A percentile compares a stretch with the other conserved stretches of the same genome.
phyloP scores from a whole-genome alignment of 202 grass and related monocot species.

The Setaria italica region DNA sequence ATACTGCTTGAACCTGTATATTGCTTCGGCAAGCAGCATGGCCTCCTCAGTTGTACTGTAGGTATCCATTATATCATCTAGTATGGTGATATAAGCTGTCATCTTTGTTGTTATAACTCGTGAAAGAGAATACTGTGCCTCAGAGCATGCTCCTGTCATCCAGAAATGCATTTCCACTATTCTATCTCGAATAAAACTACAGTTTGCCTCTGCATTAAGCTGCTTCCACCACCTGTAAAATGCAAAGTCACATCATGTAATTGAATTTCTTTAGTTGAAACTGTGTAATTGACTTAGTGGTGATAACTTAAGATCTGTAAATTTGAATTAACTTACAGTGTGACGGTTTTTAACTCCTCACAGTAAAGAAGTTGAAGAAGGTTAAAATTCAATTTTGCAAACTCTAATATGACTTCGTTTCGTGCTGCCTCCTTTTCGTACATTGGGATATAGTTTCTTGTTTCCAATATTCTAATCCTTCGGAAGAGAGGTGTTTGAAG shows the following conservation, averaged over 20 bases:
- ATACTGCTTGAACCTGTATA: slow-evolving; percentile 5
- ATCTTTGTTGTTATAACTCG: slow-evolving; percentile 49
- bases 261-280: background rate
- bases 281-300: background rate
- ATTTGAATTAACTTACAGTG: slow-evolving; percentile 36
- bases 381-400: slow-evolving; percentile 70
- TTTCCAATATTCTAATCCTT: slow-evolving; percentile 52
- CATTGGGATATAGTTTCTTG: slow-evolving; percentile 50
- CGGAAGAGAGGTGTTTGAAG: slow-evolving; percentile 53
- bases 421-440: slow-evolving; percentile 39
- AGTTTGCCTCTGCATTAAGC: slow-evolving; percentile 1
- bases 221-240: slow-evolving; percentile 59
- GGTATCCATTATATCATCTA: slow-evolving; percentile 51
- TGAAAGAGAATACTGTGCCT: slow-evolving; percentile 30
- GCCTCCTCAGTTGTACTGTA: slow-evolving; percentile 39
- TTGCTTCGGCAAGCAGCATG: slow-evolving; percentile 30
- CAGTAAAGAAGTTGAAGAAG: slow-evolving; percentile 53
- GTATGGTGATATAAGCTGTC: slow-evolving; percentile 15
- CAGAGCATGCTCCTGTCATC: slow-evolving; percentile 39
- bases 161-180: slow-evolving; percentile 62
- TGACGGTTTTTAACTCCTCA: slow-evolving; percentile 53
- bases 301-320: background rate
- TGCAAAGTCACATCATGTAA: background rate
- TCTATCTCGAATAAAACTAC: slow-evolving; percentile 47
- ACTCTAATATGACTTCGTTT: slow-evolving; percentile 46